phyloP scores from a whole-genome alignment of 176 grass and related monocot species.

The Musa acuminata region DNA sequence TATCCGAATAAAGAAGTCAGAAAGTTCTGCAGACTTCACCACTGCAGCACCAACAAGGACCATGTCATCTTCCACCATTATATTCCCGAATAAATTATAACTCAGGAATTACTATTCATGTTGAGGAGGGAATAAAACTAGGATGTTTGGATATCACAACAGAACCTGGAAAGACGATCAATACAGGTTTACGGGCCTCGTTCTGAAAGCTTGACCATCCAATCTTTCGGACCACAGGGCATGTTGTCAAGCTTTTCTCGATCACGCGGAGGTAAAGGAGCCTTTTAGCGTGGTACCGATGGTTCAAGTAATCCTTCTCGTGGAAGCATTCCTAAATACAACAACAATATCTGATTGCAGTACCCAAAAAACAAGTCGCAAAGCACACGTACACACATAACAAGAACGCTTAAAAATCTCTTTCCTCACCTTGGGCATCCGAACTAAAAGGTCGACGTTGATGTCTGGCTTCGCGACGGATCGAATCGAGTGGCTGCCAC shows the following conservation, averaged over 20 bases:
- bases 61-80: neutral
- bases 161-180: slow-evolving; percentile 80
- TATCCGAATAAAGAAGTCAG: slow-evolving; percentile 61
- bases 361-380: neutral
- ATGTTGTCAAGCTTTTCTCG: slow-evolving; percentile 54
- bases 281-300: slow-evolving; percentile 90
- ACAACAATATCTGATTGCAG: slow-evolving; percentile 9
- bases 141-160: neutral
- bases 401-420: neutral
- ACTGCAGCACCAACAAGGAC: slow-evolving; percentile 22
- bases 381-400: neutral
- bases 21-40: slow-evolving; percentile 43
- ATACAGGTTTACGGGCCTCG: slow-evolving; percentile 83
- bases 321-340: slow-evolving; percentile 80
- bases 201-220: slow-evolving; percentile 71
- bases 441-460: slow-evolving; percentile 54
- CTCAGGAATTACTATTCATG: neutral
- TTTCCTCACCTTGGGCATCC: slow-evolving; percentile 68
- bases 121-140: neutral
- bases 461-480: slow-evolving; percentile 59
- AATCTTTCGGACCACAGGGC: slow-evolving; percentile 36
- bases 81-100: neutral
- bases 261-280: slow-evolving; percentile 73
- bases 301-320: slow-evolving; percentile 87
- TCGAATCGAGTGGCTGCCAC: slow-evolving; percentile 52